Base-by-base conservation (phyloP, 1,284 basidiomycete species). In the Cutaneotrichosporon mucoides region DNA sequence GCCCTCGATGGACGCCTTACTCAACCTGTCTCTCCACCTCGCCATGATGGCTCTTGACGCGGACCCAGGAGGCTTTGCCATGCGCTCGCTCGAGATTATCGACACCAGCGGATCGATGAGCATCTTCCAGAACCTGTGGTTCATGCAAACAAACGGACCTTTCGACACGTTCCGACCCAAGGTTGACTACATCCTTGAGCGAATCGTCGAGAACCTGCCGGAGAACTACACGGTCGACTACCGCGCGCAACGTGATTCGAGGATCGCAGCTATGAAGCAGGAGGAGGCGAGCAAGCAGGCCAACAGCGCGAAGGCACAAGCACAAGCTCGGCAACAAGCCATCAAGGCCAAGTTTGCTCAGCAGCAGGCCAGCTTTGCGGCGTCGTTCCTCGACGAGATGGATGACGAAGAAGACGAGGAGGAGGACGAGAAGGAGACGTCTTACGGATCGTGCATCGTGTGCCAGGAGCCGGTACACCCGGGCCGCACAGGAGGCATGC, bases 281-380 rank as follows among this genome's bases (percentile, higher is more conserved):
- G 73, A 74, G n/a, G 73, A 77, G 0, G 70, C 81, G n/a, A 76
- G 83, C 1, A 85, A 85, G 61, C 85, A 86, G 58, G 83, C 83
- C 40, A 48, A 49, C 53, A 12, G 63, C 61, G 65, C 65, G 15
- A 70, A 70, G 59, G 59, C 68, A 2, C 65, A 70, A 47, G 68
- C 69, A 0, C 67, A 66, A 53, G 65, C 66, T 0, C 82, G 92
- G 37, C 89, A 96, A 73, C 88, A 88, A 61, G 88, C 89, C 0
- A 89, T 97, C 68, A 90, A 97, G 89, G 85, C 86, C 66, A 86
- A 93, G 77, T 96, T 96, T 84, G 92, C 91, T 67, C 87, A 87
- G 35, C 90, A 93, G 71, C 93, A 96, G 70, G 87, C 86, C 36
- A 88, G 84, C 62, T 94, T 96, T 70, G 69, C 74, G 11, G 64